Evolutionary conservation across 192 early-diverging fungal species (phyloP).

Genomic region (Entomortierella lignicola): DNA sequence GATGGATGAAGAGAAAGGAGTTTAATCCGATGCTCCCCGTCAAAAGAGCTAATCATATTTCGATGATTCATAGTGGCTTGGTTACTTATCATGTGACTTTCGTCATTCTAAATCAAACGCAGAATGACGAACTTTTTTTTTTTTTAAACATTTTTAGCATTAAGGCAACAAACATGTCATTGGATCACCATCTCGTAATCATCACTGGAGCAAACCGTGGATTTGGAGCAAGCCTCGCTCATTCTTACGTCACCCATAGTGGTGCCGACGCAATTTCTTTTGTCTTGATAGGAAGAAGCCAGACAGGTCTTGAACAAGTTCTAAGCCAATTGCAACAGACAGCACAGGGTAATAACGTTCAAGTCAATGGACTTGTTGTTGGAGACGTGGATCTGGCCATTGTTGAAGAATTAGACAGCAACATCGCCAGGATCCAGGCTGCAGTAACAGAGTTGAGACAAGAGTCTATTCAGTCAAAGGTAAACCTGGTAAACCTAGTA

Average conservation of each 20-base stretch:
- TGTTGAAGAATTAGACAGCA: conserved; percentile 18
- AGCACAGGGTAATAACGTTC: not conserved
- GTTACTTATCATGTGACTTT: too few relatives aligned
- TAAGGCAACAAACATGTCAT: conserved; percentile 15
- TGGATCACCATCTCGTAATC: conserved; percentile 54
- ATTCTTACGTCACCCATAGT: conserved; percentile 47
- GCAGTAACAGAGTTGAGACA: conserved; percentile 13
- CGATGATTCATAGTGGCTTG: too few relatives aligned
- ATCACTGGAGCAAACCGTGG: conserved; percentile 78
- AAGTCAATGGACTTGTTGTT: conserved; percentile 29
- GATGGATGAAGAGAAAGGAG: too few relatives aligned
- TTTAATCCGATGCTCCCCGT: too few relatives aligned
- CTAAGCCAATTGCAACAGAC: conserved; percentile 19
- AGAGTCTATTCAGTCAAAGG: conserved; percentile 23
- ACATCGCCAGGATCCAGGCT: conserved; percentile 29
- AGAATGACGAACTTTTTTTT: too few relatives aligned
- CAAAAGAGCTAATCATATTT: too few relatives aligned
- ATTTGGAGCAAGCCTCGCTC: conserved; percentile 69
- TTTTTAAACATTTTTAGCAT: too few relatives aligned
- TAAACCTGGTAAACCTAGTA: too few relatives aligned
- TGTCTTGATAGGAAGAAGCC: conserved; percentile 72
- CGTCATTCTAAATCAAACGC: too few relatives aligned
- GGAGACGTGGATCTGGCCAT: conserved; percentile 46
- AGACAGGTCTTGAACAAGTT: conserved; percentile 33
- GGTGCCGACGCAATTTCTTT: conserved; percentile 45